Base-by-base conservation (phyloP, 1,284 basidiomycete genomes). In the Tetrapyrgos nigripes region DNA sequence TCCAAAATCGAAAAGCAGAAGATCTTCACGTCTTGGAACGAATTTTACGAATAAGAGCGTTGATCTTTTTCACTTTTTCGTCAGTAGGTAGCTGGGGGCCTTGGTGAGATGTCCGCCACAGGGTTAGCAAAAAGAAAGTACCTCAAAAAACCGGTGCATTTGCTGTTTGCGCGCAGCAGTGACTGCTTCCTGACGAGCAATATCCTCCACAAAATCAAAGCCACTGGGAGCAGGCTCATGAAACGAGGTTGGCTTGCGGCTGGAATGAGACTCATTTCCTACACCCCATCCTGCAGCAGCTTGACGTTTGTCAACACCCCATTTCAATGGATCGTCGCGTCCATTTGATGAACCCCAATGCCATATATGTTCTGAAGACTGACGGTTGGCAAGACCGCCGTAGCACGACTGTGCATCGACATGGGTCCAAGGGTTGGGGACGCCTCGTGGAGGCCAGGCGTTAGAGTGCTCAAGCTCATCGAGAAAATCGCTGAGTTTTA, bases 71-170 rank as follows among this genome's bases (percentile, higher is more conserved):
- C 11, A 87, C 64, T 62, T 87, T 86, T 48, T 83, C 75, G 21
- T 83, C 70, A 2, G 84, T 81, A 1, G 84, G 71, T 76, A 87
- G 79, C 86, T 87, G 45, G 51, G 49, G 17, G 50, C 13, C 17
- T 43, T 51, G 24, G 24, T 63, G 2, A 59, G 51, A 23, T 24
- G 13, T 13, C 10, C 19, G 52, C 10, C 11, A 47, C 44, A 37
- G 57, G 35, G 11, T 10, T 5, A 14, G 33, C 35, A 53, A 23
- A 47, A 47, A 45, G 9, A 26, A 27, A 70, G 78, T 31, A 84
- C 86, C 70, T 83, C 73, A 50, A 75, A 83, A 63, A 87, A 87
- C 11, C 60, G 24, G 58, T 84, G 77, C 80, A 88, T 81, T 51
- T 73, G 62, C 55, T 66, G 67, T 52, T 73, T 80, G 23, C 77